A percentile compares a stretch with the other conserved stretches of the same genome.
These are phyloP conservation scores for Neurospora sp. DNA, from an alignment of 495 filamentous ascomycete genomes.

Conservation along the genomic window DNA sequence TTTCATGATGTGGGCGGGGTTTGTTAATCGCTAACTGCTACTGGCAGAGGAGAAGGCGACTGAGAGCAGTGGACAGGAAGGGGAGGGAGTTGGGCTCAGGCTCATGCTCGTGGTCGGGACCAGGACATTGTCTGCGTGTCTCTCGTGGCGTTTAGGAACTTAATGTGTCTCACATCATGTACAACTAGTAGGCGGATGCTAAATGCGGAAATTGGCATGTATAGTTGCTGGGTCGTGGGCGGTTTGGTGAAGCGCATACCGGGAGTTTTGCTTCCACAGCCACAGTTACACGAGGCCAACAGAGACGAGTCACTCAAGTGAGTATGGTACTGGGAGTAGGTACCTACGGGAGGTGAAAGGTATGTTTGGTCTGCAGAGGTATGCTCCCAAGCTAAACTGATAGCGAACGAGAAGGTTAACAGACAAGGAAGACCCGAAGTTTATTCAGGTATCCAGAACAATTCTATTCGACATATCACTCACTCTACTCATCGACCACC, in stretches of 20 bases:
- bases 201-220: not conserved
- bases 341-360: not conserved
- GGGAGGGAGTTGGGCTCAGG: not conserved
- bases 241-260: not conserved
- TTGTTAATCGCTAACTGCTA: too few species aligned
- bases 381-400: not conserved
- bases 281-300: not conserved
- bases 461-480: not conserved
- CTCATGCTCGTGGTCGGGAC: not conserved
- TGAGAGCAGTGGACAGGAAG: not conserved
- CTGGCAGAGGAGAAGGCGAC: not conserved
- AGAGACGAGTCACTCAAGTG: not conserved
- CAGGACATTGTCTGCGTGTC: not conserved
- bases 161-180: not conserved
- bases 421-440: not conserved
- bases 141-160: not conserved
- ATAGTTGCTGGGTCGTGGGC: not conserved
- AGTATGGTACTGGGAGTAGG: not conserved
- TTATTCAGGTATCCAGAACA: not conserved
- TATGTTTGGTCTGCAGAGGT: not conserved
- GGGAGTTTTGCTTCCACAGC: not conserved
- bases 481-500: not conserved
- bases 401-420: not conserved
- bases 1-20: conserved; percentile 10
- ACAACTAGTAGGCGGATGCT: not conserved